Conservation (phyloP, 2,329 filamentous ascomycete genomes). For the Akanthomyces lecanii region DNA sequence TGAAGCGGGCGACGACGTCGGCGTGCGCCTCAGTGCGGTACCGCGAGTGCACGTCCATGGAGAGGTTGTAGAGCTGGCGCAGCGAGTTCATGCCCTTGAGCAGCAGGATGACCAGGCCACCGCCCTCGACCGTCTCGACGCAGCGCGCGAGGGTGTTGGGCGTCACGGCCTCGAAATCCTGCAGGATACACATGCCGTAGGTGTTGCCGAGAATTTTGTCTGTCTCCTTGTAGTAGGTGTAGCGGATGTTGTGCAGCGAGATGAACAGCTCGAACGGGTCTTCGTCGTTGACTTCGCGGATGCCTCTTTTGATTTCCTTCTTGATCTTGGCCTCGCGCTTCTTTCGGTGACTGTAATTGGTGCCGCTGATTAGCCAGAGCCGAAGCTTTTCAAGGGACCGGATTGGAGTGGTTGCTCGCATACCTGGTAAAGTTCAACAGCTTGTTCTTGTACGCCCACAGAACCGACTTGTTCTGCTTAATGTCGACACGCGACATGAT, state of each 20-base stretch:
- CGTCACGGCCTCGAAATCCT: constrained; percentile 96
- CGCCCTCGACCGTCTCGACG: constrained; percentile 96
- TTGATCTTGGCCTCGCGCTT: constrained; percentile 98
- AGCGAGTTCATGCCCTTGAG: constrained; percentile 95
- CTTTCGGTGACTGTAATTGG: constrained; percentile 71
- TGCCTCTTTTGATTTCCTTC: constrained; percentile 93
- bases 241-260: constrained; percentile 93
- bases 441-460: constrained; percentile 99
- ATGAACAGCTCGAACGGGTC: constrained; percentile 98
- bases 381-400: background rate
- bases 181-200: constrained; percentile 96
- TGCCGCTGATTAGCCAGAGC: constrained; percentile 11
- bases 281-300: constrained; percentile 84
- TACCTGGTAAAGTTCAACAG: constrained; percentile 83
- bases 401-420: constrained; percentile 13
- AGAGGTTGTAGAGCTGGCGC: constrained; percentile 93
- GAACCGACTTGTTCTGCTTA: constrained; percentile 84
- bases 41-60: constrained; percentile 95
- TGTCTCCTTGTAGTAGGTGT: constrained; percentile 99
- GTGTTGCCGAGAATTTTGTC: constrained; percentile 98
- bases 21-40: constrained; percentile 95
- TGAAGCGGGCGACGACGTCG: constrained; percentile 93
- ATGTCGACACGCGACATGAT: constrained; percentile 88
- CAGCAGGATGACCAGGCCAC: constrained; percentile 82
- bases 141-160: constrained; percentile 94